Base-by-base conservation (phyloP, 441 rosid species). In the Viola pubescens region DNA sequence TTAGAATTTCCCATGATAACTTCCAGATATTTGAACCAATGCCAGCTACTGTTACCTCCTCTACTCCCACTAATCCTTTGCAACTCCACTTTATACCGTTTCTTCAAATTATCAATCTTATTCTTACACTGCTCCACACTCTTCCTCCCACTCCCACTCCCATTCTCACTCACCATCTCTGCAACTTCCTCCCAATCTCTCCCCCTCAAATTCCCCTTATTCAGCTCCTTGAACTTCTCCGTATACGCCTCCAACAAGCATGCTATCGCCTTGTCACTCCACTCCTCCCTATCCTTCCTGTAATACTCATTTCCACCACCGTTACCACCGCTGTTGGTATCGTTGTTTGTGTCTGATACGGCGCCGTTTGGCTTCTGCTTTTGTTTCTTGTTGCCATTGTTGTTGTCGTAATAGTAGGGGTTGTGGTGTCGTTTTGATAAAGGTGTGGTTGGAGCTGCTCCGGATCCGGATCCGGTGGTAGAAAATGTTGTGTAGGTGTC, bases 131-230 rank as follows among this genome's bases (percentile, higher is more conserved):
- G 97, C 80, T 92, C 97, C 67, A 91, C 95, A 65, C 85, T 89
- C 85, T 89, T 89, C 58, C 67, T 82, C 47, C 74, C 81, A 55
- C 85, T 77, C 69, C 79, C 82, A 72, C 63, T 83, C 71, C 95
- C 49, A 12, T 3, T 63, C 75, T 82, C 92, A 42, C 83, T 84
- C 63, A 92, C 96, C 1, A 77, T 55, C 41, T 78, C 73, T 19
- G 97, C 98, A 63, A 89, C 97, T 64, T 85, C 95, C 77, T 92
- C 97, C 98, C 97, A 92, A 52, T 92, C 98, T 53, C 96, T 81
- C 37, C 97, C 98, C 37, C 96, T 69, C 63, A 91, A 64, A 74
- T 89, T 92, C 71, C 96, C 98, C 59, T 88, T 62, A 44, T 89
- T 92, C 67, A 92, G 76, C 77, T 84, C 85, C 67, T 71, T 77